Conservation (phyloP, 106 monocot genomes). For the Gastrodia elata region DNA sequence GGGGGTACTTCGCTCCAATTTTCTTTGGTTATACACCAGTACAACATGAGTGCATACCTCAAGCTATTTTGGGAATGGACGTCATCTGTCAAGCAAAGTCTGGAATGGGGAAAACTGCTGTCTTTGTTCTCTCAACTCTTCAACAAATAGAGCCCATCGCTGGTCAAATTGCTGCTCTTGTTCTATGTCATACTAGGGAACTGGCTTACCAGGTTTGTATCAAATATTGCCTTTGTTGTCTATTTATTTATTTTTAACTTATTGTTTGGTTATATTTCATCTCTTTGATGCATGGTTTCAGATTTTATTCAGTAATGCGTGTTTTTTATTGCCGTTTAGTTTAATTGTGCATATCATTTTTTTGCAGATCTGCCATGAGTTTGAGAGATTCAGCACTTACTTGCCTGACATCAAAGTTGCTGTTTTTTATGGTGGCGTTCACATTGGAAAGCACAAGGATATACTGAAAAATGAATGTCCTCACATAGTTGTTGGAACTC, state of each 20-base stretch:
- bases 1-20: conserved; percentile 79
- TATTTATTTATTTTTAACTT: background rate
- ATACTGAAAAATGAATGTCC: conserved; percentile 95
- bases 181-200: conserved; percentile 93
- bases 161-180: conserved; percentile 93
- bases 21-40: conserved; percentile 96
- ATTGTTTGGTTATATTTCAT: background rate
- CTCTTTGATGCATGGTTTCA: background rate
- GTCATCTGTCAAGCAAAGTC: conserved; percentile 99
- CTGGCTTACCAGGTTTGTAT: conserved; percentile 81
- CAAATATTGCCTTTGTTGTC: background rate
- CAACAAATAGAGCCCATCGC: conserved; percentile 95
- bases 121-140: conserved; percentile 92
- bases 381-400: conserved; percentile 96
- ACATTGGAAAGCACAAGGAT: conserved; percentile 81
- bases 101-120: conserved; percentile 99
- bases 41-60: conserved; percentile 99
- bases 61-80: conserved; percentile 99
- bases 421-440: conserved; percentile 95
- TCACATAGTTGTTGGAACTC: conserved; percentile 96
- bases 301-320: no score
- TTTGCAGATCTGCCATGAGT: conserved; percentile 94
- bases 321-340: background rate
- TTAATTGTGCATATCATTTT: background rate
- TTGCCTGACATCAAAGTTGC: conserved; percentile 81